Base-by-base conservation (phyloP, 2,329 filamentous ascomycete genomes). In the Botryotinia convoluta region DNA sequence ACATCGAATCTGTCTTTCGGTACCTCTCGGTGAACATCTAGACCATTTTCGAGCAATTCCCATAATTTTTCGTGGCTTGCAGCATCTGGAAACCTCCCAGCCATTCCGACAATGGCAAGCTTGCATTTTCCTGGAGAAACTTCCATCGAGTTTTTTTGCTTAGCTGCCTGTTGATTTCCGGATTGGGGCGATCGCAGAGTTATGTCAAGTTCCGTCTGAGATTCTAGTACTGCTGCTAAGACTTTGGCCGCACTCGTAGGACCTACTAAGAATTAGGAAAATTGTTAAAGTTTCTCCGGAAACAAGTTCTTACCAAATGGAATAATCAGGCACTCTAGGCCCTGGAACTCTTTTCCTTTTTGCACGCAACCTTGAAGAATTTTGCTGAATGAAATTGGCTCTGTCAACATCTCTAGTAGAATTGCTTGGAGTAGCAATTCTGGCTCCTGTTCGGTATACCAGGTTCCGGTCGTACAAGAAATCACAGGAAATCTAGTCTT, bases 21-120 rank as follows among this genome's bases (percentile, higher is more conserved):
- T 10, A 86, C 85, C 74, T 87, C 86, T 74, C 88, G 86, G 80
- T 93, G 91, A 45, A 93, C 92, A 81, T 94, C 92, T 12, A 93
- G 86, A 20, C 92, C 92, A 81, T 92, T 90, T 80, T 90, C 88
- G 32, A 95, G 85, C 6, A 94, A 84, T 74, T 93, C 89, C 92
- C 92, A 95, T 44, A 95, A 88, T 72, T 88, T 88, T 74, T 94
- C 91, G 74, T 90, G 87, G 78, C 87, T 91, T 26, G 89, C 90
- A 68, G 92, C 91, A 77, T 92, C 90, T 2, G 92, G 92, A 81
- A 93, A 94, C 69, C 92, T 88, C 69, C 92, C 92, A 63, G 92
- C 88, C 88, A 94, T 93, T 70, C 94, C 94, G 48, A 97, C 92
- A 75, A 97, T 94, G 73, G 94, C 94, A 75, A 97, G 63, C 60